Base-by-base conservation (phyloP, 257 asterid species). In the Scutellaria minor region DNA sequence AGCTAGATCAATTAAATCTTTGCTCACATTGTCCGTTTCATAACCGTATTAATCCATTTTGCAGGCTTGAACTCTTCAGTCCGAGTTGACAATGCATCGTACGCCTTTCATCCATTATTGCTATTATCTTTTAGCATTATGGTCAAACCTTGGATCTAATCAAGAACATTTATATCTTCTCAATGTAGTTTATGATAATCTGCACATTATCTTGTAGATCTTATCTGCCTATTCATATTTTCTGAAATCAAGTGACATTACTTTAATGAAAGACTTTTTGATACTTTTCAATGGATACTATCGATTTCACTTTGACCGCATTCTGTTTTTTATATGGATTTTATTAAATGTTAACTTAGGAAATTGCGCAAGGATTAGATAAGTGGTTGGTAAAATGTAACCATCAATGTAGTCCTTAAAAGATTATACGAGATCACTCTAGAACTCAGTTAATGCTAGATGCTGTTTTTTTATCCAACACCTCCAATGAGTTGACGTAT, bases 51-150 rank as follows among this genome's bases (percentile, higher is more conserved):
- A 9, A 47, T 71, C 40, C 58, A 6, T 55, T 66, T 77, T 74
- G 64, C 83, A 78, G 85, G 69, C 77, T 50, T 82, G 70, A 72
- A 63, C 15, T 59, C 42, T 61, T 57, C 27, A 39, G 9, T 50
- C 40, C 15, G 24, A 56, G 72, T 75, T 56, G 51, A 64, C 48
- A 18, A 27, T 37, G 62, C 74, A 31, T 65, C 22, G 53, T 14
- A 12, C 70, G 22, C 75, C 62, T 72, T 52, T 20, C 54, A 13
- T 66, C 71, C 67, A 45, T 66, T 41, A 54, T 71, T 73, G 62
- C 61, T 66, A 59, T 63, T 65, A 64, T 45, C 59, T 39, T 45
- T 73, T 42, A 51, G 72, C 70, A 12, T 42, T 68, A n/a, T 48
- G 18, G 20, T 15, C 71, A 22, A 13, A 53, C 57, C 22, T 42